Base-by-base conservation (phyloP, 257 asterid species). In the Euphrasia confusa region DNA sequence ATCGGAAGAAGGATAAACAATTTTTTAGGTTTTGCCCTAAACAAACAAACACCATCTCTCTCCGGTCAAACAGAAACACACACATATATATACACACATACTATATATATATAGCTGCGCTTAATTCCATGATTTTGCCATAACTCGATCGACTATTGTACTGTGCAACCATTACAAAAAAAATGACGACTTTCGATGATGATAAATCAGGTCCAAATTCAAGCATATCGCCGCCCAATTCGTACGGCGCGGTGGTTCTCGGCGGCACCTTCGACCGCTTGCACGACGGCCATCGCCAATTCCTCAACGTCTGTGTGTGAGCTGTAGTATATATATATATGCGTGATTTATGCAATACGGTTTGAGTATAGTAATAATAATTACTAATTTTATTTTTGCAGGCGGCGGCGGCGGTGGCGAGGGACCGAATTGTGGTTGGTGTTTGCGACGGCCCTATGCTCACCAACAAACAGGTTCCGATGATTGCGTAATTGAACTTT, bases 261-360 rank as follows among this genome's bases (percentile, higher is more conserved):
- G 99, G 99, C 0, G 99, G 99, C 65, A 92, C 99, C 60, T 92
- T 92, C 37, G 97, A 92, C 68, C 97, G 99, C 32, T 69, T 92
- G 68, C 99, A 92, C 50, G 88, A 87, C 40, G 97, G 99, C 49
- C 99, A 92, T 75, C 94, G 94, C 69, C 89, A 85, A 62, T 92
- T 92, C 80, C 89, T 92, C 66, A 83, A 83, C 42, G 42, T 37
- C 42, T 37, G 42, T 37, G 42, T 37, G 42, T 10, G 42, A 1
- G 24, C 24, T 21, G 24, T 21, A 21, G 24, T 21, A 21, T 21
- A 21, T 21, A 21, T 30, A 30, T 30, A 30, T 30, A 30, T 4
- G 33, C 33, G 33, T 4, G 33, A 3, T 30, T 30, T 30, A 30
- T 30, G 33, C 33, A 30, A 30, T 35, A 35, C 8, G 2, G 2